Base-by-base conservation (phyloP, 164 flowering plant species). In the Amborella trichopoda region DNA sequence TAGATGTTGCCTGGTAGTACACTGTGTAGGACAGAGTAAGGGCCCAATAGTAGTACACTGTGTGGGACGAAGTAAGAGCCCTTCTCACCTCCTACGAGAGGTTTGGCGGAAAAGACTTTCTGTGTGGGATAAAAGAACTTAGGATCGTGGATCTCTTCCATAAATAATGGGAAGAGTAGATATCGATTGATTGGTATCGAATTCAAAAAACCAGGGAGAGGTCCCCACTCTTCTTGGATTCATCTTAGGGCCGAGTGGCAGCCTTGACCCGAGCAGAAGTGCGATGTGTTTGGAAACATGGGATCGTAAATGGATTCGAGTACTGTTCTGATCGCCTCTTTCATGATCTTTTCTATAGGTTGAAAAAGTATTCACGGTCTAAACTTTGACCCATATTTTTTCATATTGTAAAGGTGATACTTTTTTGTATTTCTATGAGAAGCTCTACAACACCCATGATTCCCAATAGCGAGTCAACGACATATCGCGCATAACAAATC, bases 1-100 rank as follows among this genome's bases (percentile, higher is more conserved):
- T 56, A 49, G 54, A 49, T 56, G 54, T 56, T 41, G 24, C 54
- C 43, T 17, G 33, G 48, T n/a, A n/a, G n/a, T n/a, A n/a, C n/a
- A n/a, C n/a, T n/a, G n/a, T n/a, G n/a, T n/a, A n/a, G n/a, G n/a
- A n/a, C n/a, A n/a, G n/a, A n/a, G n/a, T n/a, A n/a, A n/a, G 42
- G 44, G 48, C 34, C 48, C 48, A 42, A 43, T 49, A 42, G 47
- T 55, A 55, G 40, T 56, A 56, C 54, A 48, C 41, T 56, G 18
- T 42, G 24, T 42, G 46, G 46, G 46, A 42, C 25, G 46, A 25
- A 42, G 46, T 42, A 42, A 21, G 9, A 25, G 23, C 46, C 25
- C 11, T 22, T 39, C 18, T 17, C 18, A 5, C 42, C 18, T 17
- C 42, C 5, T 17, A 5, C 42, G 12, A 39, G 42, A 5, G 14